Conservation (phyloP, 2,329 filamentous ascomycete genomes). For the Monosporascus sp. region DNA sequence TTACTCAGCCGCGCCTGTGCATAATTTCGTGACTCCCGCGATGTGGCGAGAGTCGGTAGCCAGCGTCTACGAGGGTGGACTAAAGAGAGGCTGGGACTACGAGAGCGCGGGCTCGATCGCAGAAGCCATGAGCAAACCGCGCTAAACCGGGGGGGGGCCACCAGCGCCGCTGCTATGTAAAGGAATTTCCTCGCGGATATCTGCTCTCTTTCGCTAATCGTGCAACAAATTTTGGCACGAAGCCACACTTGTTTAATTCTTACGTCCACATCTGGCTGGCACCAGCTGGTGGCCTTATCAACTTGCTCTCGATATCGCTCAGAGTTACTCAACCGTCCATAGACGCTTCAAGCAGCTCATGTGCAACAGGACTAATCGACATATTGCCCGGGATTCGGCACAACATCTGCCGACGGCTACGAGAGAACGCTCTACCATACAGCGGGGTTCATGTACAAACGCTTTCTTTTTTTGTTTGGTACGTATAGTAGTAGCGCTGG, state of each 20-base stretch:
- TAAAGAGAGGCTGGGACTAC: slow-evolving; percentile 59
- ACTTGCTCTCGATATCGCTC: slow-evolving; percentile 1
- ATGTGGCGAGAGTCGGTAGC: slow-evolving; percentile 72
- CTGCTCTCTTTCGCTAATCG: slow-evolving; percentile 11
- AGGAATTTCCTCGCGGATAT: slow-evolving; percentile 9
- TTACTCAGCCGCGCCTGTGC: slow-evolving; percentile 48
- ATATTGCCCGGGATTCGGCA: not conserved
- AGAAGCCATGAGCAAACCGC: slow-evolving; percentile 25
- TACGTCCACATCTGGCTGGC: not conserved
- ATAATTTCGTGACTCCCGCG: slow-evolving; percentile 60
- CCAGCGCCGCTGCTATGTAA: not conserved
- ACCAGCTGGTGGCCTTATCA: not conserved
- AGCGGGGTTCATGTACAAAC: too few species aligned
- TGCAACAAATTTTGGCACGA: not conserved
- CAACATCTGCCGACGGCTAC: too few species aligned
- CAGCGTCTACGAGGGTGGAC: slow-evolving; percentile 60
- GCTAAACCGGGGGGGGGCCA: slow-evolving; percentile 11
- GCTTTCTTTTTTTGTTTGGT: too few species aligned
- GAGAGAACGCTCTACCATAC: too few species aligned
- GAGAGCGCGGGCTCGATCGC: slow-evolving; percentile 30
- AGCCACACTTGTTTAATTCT: slow-evolving; percentile 3
- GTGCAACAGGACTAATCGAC: slow-evolving; percentile 11
- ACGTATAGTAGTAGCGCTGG: too few species aligned
- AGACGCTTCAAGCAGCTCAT: slow-evolving; percentile 5
- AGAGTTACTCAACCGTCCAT: slow-evolving; percentile 8